Base-by-base conservation (phyloP, 208 protist species). In the Vickermania spadyakhi region DNA sequence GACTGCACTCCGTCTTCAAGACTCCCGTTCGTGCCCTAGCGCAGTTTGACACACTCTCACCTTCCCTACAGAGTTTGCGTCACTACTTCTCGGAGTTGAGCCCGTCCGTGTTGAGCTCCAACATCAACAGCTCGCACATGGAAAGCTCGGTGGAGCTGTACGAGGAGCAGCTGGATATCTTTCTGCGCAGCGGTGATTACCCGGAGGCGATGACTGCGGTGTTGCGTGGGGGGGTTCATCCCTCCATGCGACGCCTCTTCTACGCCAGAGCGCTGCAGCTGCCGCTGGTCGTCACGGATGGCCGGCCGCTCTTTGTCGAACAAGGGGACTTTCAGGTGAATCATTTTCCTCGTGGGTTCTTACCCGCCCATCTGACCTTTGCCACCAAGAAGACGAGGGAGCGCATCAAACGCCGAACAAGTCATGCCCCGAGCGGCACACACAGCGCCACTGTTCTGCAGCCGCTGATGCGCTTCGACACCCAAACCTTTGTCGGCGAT, bases 211-310 rank as follows among this genome's bases (percentile, higher is more conserved):
- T 91, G 52, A 61, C 73, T 0, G 60, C 42, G 2, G 50, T 84
- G 13, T 70, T 95, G 31, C 75, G 73, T 7, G 66, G 72, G 29
- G 67, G 68, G 22, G 75, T 87, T 29, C 81, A 83, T 70, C 84
- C 82, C 7, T 81, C 83, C 0, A 41, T 95, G 28, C 79, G 88
- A 13, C 82, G 88, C 13, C 69, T 95, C 3, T 56, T 89, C 42
- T 95, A 95, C 63, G 79, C 88, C 11, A 70, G 81, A n/a, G 83
- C 81, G 26, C 66, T 95, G 58, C 79, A 84, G 56, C 28, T 89
- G 22, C 60, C 67, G 26, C 60, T 95, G 52, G 21, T 52, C 7
- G 87, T 87, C 7, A 86, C 74, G 5, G 81, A 88, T 45, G 82
- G 78, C 11, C 63, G 58, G 42, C 78, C 88, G 29, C 70, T 81